phyloP scores from a whole-genome alignment of 2,329 filamentous ascomycete genomes.

The Phaeoacremonium minimum region DNA sequence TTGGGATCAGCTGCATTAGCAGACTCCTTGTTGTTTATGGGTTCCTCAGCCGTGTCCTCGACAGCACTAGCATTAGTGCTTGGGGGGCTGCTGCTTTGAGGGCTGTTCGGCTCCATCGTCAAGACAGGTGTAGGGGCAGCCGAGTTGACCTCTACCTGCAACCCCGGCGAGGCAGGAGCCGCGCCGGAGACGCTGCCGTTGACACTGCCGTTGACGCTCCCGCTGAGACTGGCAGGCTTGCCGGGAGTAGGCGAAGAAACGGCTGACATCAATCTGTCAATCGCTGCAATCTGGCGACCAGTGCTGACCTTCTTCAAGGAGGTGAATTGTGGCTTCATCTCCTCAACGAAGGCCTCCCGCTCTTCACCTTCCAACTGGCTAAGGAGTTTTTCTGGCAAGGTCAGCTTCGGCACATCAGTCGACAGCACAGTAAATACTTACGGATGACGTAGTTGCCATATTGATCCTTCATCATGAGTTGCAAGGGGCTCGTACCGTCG shows the following conservation, averaged over 20 bases:
- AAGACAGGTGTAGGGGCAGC: slow-evolving; percentile 61
- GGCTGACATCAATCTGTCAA: slow-evolving; percentile 49
- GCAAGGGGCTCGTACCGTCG: slow-evolving; percentile 66
- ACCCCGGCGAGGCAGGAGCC: slow-evolving; percentile 26
- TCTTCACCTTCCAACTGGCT: slow-evolving; percentile 57
- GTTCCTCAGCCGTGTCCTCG: slow-evolving; percentile 25
- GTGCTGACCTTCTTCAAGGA: slow-evolving; percentile 60
- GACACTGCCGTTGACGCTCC: slow-evolving; percentile 8
- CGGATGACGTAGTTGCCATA: slow-evolving; percentile 96
- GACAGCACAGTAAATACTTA: slow-evolving; percentile 63
- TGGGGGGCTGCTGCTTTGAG: slow-evolving; percentile 61
- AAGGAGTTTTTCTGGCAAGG: slow-evolving; percentile 71
- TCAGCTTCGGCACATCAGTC: slow-evolving; percentile 8
- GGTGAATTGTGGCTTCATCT: slow-evolving; percentile 59
- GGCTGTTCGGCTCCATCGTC: slow-evolving; percentile 66
- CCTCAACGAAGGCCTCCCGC: slow-evolving; percentile 53
- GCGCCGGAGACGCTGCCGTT: slow-evolving; percentile 9
- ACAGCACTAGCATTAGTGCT: slow-evolving; percentile 57
- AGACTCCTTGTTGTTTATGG: no score
- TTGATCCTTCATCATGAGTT: slow-evolving; percentile 79
- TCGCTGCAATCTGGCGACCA: slow-evolving; percentile 62
- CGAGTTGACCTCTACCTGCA: slow-evolving; percentile 44
- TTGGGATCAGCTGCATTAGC: no score
- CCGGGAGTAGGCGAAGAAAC: slow-evolving; percentile 9
- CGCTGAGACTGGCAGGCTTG: slow-evolving; percentile 25